Percentiles rank a stretch among this genome's conserved stretches.
These are phyloP conservation scores for Solanum phureja DNA, from an alignment of 257 asterid species.

Conservation along the genomic window DNA sequence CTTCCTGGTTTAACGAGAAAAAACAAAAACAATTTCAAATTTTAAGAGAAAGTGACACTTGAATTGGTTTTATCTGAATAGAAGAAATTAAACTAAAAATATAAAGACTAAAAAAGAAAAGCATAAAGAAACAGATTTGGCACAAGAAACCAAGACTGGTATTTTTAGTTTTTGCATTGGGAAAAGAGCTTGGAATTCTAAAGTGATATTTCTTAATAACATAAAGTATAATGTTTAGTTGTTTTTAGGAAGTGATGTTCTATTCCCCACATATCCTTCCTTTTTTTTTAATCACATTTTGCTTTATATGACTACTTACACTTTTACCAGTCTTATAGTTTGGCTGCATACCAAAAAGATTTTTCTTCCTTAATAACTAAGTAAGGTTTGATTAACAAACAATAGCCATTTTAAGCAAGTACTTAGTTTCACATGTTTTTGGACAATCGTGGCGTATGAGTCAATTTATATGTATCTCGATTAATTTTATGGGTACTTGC, in stretches of 20 bases:
- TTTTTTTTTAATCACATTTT: constrained; percentile 6
- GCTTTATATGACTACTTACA: constrained; percentile 44
- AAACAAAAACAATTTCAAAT: background rate
- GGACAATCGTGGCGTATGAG: accelerated
- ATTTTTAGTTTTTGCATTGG: constrained; percentile 48
- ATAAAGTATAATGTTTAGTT: constrained; percentile 57
- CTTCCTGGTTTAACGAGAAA: constrained; percentile 26
- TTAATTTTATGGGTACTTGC: accelerated
- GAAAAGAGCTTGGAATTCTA: constrained; percentile 78
- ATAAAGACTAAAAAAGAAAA: constrained; percentile 14
- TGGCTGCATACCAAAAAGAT: constrained; percentile 26
- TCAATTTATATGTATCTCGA: accelerated
- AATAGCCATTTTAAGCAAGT: background rate
- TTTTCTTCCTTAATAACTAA: constrained; percentile 48
- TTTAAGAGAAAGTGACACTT: constrained; percentile 28
- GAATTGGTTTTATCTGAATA: constrained; percentile 19
- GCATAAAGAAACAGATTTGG: constrained; percentile 45
- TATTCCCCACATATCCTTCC: constrained; percentile 13
- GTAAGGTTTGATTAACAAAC: constrained; percentile 22
- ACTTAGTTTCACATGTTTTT: background rate
- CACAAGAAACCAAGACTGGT: constrained; percentile 53
- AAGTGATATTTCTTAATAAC: constrained; percentile 53
- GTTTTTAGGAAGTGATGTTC: constrained; percentile 36
- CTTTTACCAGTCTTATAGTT: constrained; percentile 22
- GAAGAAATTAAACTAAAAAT: background rate